A percentile compares a stretch with the other conserved stretches of the same genome.
Conservation (phyloP, 306 rosid genomes). For the Castanospermum australe region DNA sequence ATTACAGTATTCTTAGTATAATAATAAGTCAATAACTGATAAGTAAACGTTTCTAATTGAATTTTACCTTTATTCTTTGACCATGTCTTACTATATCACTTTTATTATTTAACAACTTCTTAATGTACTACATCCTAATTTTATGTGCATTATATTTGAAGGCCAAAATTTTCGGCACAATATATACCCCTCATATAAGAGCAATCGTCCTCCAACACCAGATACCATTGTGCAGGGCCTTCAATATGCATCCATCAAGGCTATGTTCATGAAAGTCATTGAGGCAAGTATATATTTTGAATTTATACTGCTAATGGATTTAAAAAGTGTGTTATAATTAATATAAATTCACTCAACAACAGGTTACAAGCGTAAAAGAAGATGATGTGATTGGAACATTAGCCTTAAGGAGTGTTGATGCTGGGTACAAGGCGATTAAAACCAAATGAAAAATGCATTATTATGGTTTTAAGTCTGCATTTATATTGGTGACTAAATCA, state of each 20-base stretch:
- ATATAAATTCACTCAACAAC: conserved; percentile 35
- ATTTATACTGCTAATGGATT: conserved; percentile 16
- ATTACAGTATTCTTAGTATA: conserved; percentile 3
- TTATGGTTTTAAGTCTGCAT: not conserved
- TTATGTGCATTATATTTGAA: conserved; percentile 38
- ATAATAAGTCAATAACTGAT: not conserved
- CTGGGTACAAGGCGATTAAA: conserved; percentile 95
- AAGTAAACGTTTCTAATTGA: not conserved
- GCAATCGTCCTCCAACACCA: conserved; percentile 96
- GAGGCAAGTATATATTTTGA: conserved; percentile 60
- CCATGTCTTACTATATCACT: not conserved
- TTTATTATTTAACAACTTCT: conserved; percentile 20
- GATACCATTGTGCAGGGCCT: conserved; percentile 97
- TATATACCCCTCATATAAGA: conserved; percentile 84
- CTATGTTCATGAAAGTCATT: conserved; percentile 87
- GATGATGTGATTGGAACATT: conserved; percentile 98
- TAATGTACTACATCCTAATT: conserved; percentile 19
- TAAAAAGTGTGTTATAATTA: conserved; percentile 16
- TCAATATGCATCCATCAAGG: conserved; percentile 94
- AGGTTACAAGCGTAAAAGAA: conserved; percentile 98
- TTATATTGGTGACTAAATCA: conserved; percentile 10
- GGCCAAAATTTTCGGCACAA: conserved; percentile 92
- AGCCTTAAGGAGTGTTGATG: conserved; percentile 76
- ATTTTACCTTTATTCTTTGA: conserved; percentile 7
- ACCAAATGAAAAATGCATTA: conserved; percentile 4